Base-by-base conservation (phyloP, 2,329 filamentous ascomycete species). In the Penicillium sp. region DNA sequence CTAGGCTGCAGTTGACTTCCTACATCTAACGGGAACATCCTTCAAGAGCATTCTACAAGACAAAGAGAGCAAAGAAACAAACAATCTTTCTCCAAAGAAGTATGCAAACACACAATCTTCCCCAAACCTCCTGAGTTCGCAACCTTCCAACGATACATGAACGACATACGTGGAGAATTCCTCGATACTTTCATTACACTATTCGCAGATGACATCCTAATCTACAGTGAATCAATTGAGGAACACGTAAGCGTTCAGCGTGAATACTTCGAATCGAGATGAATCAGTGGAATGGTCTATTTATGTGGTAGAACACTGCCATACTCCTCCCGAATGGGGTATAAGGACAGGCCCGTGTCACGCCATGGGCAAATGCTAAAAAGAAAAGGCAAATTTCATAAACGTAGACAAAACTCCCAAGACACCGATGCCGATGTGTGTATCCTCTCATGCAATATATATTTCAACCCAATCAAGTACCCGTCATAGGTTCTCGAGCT, bases 401-500 rank as follows among this genome's bases (percentile, higher is more conserved):
- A 31, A 29, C 42, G 15, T 24, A 23, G 20, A 23, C 33, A 46
- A 44, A 57, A 53, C 55, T 50, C 55, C 54, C 31, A 46, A 40
- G 51, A 53, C 56, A 55, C 54, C 54, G 35, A n/a, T 24, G 38
- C 38, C 42, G 50, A 45, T 40, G n/a, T 20, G 20, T 9, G 13
- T 18, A 23, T 28, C 41, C 46, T 47, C 52, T 27, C 20, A 59
- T 51, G 49, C 45, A 43, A 47, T 33, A 44, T 29, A n/a, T 1
- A 27, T 12, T 10, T 32, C 28, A 4, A 18, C 37, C 28, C n/a
- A 18, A 18, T 18, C 20, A 23, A 23, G 20, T 3, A 23, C 20
- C 20, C 20, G 24, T 47, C 15, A 51, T 25, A 38, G 23, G 24
- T 42, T 51, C 44, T 77, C 75, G 65, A 86, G 76, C 55, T 78